Evolutionary conservation across 768 basidiomycete genomes (phyloP), one percentile per base, ranked within the genome.

Genomic region (Tricholoma sp.): DNA sequence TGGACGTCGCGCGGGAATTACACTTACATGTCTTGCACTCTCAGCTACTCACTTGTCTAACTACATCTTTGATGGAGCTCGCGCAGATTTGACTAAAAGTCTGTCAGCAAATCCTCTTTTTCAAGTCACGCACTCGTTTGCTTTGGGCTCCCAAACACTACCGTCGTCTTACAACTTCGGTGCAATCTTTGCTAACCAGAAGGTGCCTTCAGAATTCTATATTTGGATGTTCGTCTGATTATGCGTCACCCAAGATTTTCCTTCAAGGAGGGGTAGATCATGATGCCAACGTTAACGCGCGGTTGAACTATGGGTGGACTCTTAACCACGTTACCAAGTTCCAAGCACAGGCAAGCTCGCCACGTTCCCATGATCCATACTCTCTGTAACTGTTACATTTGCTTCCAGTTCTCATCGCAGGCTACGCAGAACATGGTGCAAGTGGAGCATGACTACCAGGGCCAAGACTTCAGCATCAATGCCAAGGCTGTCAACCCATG

Each of bases 101-200:
- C 79, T 98, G 64, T 96, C 94, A 27, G 81, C 89, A 71, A 91
- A 85, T 71, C 97, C 97, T n/a, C 84, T 91, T 52, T 98, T 98
- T 83, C 96, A 98, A 78, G 89, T 98, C 65, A 95, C 94, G 59
- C 97, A 99, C 72, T 91, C 94, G 21, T 98, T 99, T 75, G 80
- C 86, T 58, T 77, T 98, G 57, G 97, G 93, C 18, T 93, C 92
- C 18, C 88, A 90, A 71, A 83, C 86, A n/a, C 72, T 79, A 0
- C 83, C 92, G 1, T 82, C 96, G 12, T 89, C 88, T 29, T 99
- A 99, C 74, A 94, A 93, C 72, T 98, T 98, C 69, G 91, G 89
- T 57, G 93, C 94, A 9, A 83, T 97, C 52, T 98, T 88, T 74
- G 94, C 90, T 12, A 96, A 87, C 66, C 80, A 85, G 65, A 80